These are phyloP conservation scores for Abrus pulchellus DNA, from an alignment of 306 rosid genomes.

Conservation along the genomic window DNA sequence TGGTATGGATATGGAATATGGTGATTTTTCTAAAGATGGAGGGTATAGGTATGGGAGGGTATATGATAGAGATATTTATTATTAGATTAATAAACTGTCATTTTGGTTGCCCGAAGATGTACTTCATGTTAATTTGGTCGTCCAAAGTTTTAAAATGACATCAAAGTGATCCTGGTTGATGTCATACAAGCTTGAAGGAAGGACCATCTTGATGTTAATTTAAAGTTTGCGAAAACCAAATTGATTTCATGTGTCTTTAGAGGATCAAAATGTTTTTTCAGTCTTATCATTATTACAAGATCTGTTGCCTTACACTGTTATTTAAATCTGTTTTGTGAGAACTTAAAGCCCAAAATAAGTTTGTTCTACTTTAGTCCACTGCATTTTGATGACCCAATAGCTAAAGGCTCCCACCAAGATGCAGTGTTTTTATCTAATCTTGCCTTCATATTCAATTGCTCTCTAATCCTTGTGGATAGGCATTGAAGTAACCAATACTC, in stretches of 20 bases:
- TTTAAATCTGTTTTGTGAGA: neutral
- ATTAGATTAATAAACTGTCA: neutral
- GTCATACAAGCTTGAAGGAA: neutral
- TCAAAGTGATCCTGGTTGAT: slow-evolving; percentile 5
- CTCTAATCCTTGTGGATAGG: neutral
- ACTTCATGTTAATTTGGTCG: neutral
- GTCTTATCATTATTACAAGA: neutral
- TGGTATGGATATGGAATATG: neutral
- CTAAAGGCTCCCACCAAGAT: neutral
- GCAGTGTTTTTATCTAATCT: neutral
- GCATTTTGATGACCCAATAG: neutral
- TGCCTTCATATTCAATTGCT: neutral
- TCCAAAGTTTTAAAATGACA: slow-evolving; percentile 12
- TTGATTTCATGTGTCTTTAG: slow-evolving; percentile 2
- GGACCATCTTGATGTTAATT: neutral
- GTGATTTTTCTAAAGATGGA: neutral
- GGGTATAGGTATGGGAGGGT: neutral
- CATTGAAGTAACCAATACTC: neutral
- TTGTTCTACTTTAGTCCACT: neutral
- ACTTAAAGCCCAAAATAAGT: neutral
- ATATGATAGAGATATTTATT: neutral
- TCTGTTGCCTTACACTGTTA: neutral
- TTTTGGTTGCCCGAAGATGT: neutral
- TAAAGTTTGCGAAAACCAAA: neutral
- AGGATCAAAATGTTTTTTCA: neutral